A percentile compares a stretch with the other conserved stretches of the same genome.
These are phyloP conservation scores for Nothopassalora personata DNA, from an alignment of 2,329 filamentous ascomycete genomes.

Conservation along the genomic window DNA sequence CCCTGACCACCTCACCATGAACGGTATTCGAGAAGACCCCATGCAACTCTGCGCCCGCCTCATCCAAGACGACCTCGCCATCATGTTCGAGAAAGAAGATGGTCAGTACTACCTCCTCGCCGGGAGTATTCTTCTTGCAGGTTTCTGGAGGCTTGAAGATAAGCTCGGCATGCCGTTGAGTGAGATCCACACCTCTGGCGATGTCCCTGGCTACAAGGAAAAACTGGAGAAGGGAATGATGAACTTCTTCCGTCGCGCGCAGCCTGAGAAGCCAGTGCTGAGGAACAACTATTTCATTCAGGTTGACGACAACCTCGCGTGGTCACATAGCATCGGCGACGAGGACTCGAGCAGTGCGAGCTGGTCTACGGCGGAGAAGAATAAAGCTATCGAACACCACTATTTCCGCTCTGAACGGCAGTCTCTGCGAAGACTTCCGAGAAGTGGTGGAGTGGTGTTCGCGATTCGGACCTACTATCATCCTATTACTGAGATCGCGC, in stretches of 20 bases:
- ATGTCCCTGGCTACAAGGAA: conserved; percentile 66
- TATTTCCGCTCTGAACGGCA: conserved; percentile 74
- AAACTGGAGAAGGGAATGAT: conserved; percentile 74
- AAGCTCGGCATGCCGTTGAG: conserved; percentile 75
- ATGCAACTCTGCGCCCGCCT: conserved; percentile 70
- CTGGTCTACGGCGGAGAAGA: conserved; percentile 72
- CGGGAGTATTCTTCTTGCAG: conserved; percentile 68
- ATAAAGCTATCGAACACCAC: conserved; percentile 66
- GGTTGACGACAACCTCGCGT: conserved; percentile 70
- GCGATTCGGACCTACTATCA: conserved; percentile 78
- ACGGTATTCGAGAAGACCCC: conserved; percentile 58
- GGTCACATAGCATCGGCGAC: conserved; percentile 68
- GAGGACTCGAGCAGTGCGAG: conserved; percentile 60
- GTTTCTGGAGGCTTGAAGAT: conserved; percentile 78
- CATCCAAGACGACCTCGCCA: conserved; percentile 74
- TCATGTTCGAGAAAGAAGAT: conserved; percentile 73
- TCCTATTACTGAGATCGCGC: conserved; percentile 60
- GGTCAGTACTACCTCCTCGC: conserved; percentile 77
- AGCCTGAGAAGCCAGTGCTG: conserved; percentile 60
- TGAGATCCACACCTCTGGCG: conserved; percentile 72
- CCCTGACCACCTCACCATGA: conserved; percentile 51
- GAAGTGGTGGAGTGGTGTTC: conserved; percentile 54
- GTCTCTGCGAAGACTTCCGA: conserved; percentile 54
- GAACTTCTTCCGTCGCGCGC: conserved; percentile 70
- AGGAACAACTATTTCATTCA: conserved; percentile 87